phyloP scores from a whole-genome alignment of 495 filamentous ascomycete genomes.

The Clohesyomyces aquaticus region DNA sequence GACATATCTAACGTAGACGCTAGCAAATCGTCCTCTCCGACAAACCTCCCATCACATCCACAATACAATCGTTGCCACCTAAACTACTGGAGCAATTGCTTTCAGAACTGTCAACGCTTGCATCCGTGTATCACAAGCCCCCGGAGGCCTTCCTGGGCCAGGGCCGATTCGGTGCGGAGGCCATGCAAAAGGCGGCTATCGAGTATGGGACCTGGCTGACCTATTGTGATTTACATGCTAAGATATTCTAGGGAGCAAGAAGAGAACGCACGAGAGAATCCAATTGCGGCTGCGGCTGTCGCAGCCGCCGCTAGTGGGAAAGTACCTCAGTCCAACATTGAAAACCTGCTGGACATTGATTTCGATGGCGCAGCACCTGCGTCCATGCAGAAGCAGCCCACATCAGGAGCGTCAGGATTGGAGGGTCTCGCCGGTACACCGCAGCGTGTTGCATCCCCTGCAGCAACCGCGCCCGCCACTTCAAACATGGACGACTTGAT shows the following conservation, averaged over 20 bases:
- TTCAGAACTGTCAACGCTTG: conserved; percentile 88
- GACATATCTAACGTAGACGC: conserved; percentile 7
- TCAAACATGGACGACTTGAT: conserved; percentile 85
- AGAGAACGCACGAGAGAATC: conserved; percentile 89
- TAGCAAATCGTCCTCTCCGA: conserved; percentile 90
- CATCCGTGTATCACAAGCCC: conserved; percentile 98
- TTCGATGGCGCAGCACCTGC: conserved; percentile 95
- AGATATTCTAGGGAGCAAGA: conserved; percentile 68
- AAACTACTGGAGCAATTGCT: conserved; percentile 84
- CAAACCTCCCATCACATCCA: conserved; percentile 91
- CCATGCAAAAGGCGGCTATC: conserved; percentile 92
- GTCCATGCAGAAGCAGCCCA: conserved; percentile 73
- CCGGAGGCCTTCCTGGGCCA: conserved; percentile 95
- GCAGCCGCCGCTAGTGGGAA: conserved; percentile 63
- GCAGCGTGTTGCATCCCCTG: conserved; percentile 72
- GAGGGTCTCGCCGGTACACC: conserved; percentile 80
- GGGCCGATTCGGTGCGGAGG: conserved; percentile 90
- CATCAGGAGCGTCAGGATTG: conserved; percentile 64
- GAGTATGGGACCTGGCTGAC: conserved; percentile 56
- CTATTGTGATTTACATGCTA: conserved; percentile 28
- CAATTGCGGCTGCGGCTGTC: conserved; percentile 80
- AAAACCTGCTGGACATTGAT: conserved; percentile 97
- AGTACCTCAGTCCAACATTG: conserved; percentile 72
- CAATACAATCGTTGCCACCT: conserved; percentile 83
- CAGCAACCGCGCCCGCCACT: conserved; percentile 43